Base-by-base conservation (phyloP, 371 early-diverging fungal species). In the Circinella minor region DNA sequence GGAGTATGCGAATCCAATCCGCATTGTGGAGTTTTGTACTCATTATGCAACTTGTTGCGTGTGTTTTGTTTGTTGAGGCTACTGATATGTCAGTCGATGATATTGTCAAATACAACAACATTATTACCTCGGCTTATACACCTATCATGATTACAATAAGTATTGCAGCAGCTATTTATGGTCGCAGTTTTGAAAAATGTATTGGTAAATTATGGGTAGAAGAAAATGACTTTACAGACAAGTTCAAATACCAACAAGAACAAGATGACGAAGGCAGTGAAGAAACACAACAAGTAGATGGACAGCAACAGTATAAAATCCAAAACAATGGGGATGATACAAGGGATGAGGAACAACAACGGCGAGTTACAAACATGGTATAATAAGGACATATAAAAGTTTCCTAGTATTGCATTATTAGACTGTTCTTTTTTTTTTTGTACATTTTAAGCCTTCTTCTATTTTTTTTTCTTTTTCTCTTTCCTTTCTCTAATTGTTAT, bases 61-160 rank as follows among this genome's bases (percentile, higher is more conserved):
- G 72, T 64, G 69, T 84, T 17, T 55, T 77, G 7, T 76, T 84
- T 76, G 78, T 82, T 43, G 55, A 82, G 69, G 74, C 73, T 55
- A 66, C 67, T 1, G 57, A 57, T 57, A 60, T 84, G 14, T 67
- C 70, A 18, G 47, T 82, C 39, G 81, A 82, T 49, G 71, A 78
- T 5, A 67, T 84, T 27, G 72, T 81, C 4, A 59, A 74, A 36
- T 71, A 71, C 71, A 76, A 76, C 48, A 75, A 79, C 48, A 72
- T 79, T 49, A 74, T 84, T 34, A 65, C 70, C 20, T 59, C 57
- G 13, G 51, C 38, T 13, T 51, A 76, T 7, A 34, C 71, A 9
- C 51, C 57, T 11, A 60, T 76, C 18, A 71, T 72, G 60, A 71
- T 73, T 17, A 17, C 65, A 0, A 49, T 69, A 11, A 57, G 59